phyloP scores from a whole-genome alignment of 2,329 filamentous ascomycete species.

The Colletotrichum aenigma region DNA sequence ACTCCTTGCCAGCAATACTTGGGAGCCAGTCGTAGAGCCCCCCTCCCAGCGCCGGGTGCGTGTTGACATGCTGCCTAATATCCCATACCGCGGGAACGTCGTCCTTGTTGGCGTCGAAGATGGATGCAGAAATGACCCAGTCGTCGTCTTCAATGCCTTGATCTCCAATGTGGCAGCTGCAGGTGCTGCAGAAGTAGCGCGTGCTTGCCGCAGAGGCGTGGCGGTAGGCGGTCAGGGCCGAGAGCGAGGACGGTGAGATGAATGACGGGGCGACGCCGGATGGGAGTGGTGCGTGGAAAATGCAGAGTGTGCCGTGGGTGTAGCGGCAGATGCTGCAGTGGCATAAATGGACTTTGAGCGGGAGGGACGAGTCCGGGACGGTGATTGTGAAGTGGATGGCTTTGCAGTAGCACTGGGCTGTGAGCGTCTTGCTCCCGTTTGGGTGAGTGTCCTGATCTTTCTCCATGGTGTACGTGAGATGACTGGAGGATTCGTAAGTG shows the following conservation, averaged over 20 bases:
- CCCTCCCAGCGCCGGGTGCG: constrained; percentile 37
- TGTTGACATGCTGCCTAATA: constrained; percentile 39
- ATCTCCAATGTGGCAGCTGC: constrained; percentile 49
- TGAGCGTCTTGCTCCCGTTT: constrained; percentile 35
- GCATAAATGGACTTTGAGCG: constrained; percentile 47
- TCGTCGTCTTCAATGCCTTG: constrained; percentile 31
- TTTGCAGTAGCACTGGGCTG: constrained; percentile 50
- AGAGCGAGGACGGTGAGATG: constrained; percentile 40
- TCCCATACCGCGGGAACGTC: constrained; percentile 37
- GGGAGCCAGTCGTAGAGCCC: constrained; percentile 41
- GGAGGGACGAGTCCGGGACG: constrained; percentile 39
- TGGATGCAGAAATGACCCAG: constrained; percentile 44
- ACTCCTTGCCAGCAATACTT: constrained; percentile 28
- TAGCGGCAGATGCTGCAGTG: constrained; percentile 51
- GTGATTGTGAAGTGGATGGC: constrained; percentile 46
- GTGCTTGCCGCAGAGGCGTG: constrained; percentile 30
- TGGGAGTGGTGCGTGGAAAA: constrained; percentile 45
- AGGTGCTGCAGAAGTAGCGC: constrained; percentile 49
- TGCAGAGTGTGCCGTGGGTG: constrained; percentile 43
- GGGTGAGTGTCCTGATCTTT: neutral
- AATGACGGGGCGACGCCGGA: constrained; percentile 39
- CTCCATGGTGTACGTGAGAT: neutral
- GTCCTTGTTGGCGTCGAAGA: constrained; percentile 36
- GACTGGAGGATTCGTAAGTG: neutral
- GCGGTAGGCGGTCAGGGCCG: constrained; percentile 41